Base-by-base conservation (phyloP, 2,329 filamentous ascomycete genomes). In the Colletotrichum sp. region DNA sequence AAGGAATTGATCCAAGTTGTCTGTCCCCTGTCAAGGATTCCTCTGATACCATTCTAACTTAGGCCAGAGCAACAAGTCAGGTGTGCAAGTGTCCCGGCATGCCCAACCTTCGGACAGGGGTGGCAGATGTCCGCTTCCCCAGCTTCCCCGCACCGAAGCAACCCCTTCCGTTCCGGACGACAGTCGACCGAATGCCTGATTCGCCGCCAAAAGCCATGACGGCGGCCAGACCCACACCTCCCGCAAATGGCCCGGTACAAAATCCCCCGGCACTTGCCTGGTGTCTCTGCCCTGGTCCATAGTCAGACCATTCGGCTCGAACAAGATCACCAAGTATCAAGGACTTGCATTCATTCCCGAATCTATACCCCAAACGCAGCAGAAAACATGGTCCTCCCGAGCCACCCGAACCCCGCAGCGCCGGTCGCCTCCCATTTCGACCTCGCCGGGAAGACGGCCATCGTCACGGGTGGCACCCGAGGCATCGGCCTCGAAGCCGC, bases 371-470 rank as follows among this genome's bases (percentile, higher is more conserved):
- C 10, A 73, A 36, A 15, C 30, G 16, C 15, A 21, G 9, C 39
- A 36, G 66, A n/a, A 57, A 64, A 13, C 39, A 73, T 73, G 71
- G 71, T 70, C 67, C 71, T 73, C 15, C 71, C 71, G n/a, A 73
- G 66, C 59, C 71, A 73, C 39, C 71, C 71, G n/a, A 44, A 64
- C 44, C 66, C 71, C 21, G 26, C 71, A 30, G 71, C 71, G 59
- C 71, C 71, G 30, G 71, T 73, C 24, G 39, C 71, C 21, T 71
- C 77, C 39, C 71, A 73, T 44, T 70, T 73, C 57, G 34, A 70
- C 73, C 75, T 79, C 16, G 72, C 78, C 66, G 77, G 76, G 28
- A 75, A 75, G 68, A 75, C 72, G 7, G 72, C 68, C 28, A 59
- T 75, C 15, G 72, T 75, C 30, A 75, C 72, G n/a, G 72, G 72